phyloP scores from a whole-genome alignment of 768 basidiomycete genomes.

The Boletus rubroflammeus region DNA sequence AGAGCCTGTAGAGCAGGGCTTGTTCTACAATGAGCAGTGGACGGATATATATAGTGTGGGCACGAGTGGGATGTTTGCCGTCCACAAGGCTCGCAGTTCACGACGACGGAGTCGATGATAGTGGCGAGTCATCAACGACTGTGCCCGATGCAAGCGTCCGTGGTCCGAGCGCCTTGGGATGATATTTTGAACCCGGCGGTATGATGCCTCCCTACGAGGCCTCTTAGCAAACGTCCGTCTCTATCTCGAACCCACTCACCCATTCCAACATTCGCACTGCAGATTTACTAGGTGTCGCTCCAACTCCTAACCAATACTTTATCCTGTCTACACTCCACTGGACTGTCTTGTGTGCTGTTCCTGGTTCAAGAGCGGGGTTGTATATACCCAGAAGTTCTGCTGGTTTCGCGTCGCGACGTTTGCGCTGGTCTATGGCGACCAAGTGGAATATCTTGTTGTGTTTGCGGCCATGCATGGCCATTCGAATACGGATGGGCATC shows the following conservation, averaged over 20 bases:
- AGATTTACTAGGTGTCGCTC: slow-evolving; percentile 77
- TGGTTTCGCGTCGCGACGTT: slow-evolving; percentile 78
- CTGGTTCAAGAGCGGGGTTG: slow-evolving; percentile 58
- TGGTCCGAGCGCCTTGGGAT: slow-evolving; percentile 35
- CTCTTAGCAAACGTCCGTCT: slow-evolving; percentile 5
- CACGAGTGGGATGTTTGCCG: too few species aligned
- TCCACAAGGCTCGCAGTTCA: slow-evolving; percentile 9
- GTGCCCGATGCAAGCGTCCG: neutral
- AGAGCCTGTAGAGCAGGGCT: neutral
- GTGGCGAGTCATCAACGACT: neutral
- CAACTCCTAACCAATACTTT: slow-evolving; percentile 82
- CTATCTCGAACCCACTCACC: slow-evolving; percentile 40
- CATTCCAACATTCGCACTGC: slow-evolving; percentile 74
- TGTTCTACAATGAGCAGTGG: slow-evolving; percentile 10
- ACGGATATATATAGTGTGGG: slow-evolving; percentile 1
- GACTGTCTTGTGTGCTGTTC: slow-evolving; percentile 62
- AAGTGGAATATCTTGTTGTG: slow-evolving; percentile 79
- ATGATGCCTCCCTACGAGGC: slow-evolving; percentile 56
- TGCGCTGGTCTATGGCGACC: slow-evolving; percentile 73
- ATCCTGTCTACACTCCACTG: slow-evolving; percentile 92
- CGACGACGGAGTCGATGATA: slow-evolving; percentile 1
- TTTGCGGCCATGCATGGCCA: slow-evolving; percentile 75
- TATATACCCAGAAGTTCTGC: slow-evolving; percentile 85
- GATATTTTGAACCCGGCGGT: slow-evolving; percentile 53
- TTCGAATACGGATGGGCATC: slow-evolving; percentile 84